A percentile compares a stretch with the other conserved stretches of the same genome.
phyloP scores from a whole-genome alignment of 345 rosid genomes.

The Crucihimalaya himalaica region DNA sequence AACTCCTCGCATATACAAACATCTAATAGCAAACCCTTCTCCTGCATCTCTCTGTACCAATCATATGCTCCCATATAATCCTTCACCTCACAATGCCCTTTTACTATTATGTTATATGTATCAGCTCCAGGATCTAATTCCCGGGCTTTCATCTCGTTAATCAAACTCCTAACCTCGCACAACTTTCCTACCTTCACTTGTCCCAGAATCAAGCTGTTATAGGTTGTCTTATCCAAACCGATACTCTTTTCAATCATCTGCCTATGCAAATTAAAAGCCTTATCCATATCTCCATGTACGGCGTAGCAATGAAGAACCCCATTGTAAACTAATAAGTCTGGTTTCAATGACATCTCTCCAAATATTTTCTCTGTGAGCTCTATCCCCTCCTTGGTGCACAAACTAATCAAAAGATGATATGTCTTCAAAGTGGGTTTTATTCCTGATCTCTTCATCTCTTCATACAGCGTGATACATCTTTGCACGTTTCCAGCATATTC shows the following conservation, averaged over 20 bases:
- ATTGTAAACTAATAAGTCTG: constrained; percentile 61
- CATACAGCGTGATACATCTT: constrained; percentile 64
- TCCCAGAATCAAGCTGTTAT: constrained; percentile 67
- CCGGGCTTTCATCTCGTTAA: constrained; percentile 57
- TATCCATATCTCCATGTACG: constrained; percentile 53
- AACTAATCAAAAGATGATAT: constrained; percentile 58
- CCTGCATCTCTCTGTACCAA: constrained; percentile 78
- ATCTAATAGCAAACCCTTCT: constrained; percentile 49
- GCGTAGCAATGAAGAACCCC: constrained; percentile 56
- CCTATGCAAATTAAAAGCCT: constrained; percentile 48
- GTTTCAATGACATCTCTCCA: constrained; percentile 61
- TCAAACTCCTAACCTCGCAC: constrained; percentile 45
- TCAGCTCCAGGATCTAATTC: constrained; percentile 60
- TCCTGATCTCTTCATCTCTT: constrained; percentile 62
- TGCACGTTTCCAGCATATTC: constrained; percentile 47
- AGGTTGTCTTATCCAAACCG: constrained; percentile 58
- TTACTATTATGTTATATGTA: constrained; percentile 65
- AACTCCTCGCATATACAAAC: constrained; percentile 49
- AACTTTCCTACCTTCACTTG: constrained; percentile 51
- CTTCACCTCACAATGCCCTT: constrained; percentile 55
- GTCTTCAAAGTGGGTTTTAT: constrained; percentile 59
- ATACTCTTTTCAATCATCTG: constrained; percentile 63
- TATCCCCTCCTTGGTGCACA: constrained; percentile 52
- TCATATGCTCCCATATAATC: constrained; percentile 58
- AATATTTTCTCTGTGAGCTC: constrained; percentile 52